Evolutionary conservation across 192 early-diverging fungal species (phyloP), one percentile per base, ranked within the genome.

Genomic region (Coemansia sp.): DNA sequence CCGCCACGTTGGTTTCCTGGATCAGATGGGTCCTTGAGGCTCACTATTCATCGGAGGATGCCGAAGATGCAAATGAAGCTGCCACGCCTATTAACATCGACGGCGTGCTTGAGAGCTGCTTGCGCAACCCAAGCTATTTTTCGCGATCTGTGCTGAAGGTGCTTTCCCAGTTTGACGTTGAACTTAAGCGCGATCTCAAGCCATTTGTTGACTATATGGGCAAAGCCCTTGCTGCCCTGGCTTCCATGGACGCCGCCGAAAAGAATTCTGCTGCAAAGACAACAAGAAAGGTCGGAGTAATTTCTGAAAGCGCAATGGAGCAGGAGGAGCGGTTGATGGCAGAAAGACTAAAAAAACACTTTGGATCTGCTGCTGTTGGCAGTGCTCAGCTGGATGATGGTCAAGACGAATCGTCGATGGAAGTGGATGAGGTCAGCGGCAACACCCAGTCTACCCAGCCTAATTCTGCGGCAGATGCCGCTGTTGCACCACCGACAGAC

Each of bases 1-100:
- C 86, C 7, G 71, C 85, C 2, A 88, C 84, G 9, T 66, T 89
- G 75, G 87, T 85, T 11, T 81, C 84, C 11, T 90, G 89, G 89
- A 64, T 88, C 5, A 76, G 78, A 11, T 76, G 85, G 73, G 75
- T 90, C 32, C 43, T 88, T 3, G 70, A 84, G 12, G 45, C 68
- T 7, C 20, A 66, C 53, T 61, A 87, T 35, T 48, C 38, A 14
- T 48, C 66, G n/a, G 38, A 59, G 28, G 56, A 58, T 2, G 15
- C 52, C 17, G 60, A 70, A 48, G 45, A 48, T 12, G 11, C 8
- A 15, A 12, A 12, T 15, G 45, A 48, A 15, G 12, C 45, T 48
- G 45, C 45, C 18, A 34, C 71, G 8, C 11, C 61, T 5, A 45
- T 86, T 7, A 65, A 63, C 35, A 54, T 91, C 18, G 84, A 87